Percentiles rank a stretch among this genome's conserved stretches.
These are phyloP conservation scores for Jacaranda copaia DNA, from an alignment of 257 asterid species.

Conservation along the genomic window DNA sequence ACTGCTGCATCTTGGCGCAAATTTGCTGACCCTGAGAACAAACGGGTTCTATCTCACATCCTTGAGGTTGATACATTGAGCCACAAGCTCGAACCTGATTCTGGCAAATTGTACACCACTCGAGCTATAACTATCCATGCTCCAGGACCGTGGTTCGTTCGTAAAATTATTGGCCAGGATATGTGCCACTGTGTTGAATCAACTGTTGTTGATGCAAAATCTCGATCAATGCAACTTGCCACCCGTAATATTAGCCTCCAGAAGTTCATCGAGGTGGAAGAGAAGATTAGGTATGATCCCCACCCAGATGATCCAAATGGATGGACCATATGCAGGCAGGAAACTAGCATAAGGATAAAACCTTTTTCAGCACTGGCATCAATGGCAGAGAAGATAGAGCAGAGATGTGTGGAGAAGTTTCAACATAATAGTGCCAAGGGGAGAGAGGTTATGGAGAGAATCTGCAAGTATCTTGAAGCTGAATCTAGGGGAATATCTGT, in stretches of 20 bases:
- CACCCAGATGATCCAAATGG: slow-evolving; percentile 82
- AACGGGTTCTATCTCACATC: slow-evolving; percentile 81
- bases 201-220: slow-evolving; percentile 76
- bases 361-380: slow-evolving; percentile 84
- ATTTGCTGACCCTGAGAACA: slow-evolving; percentile 91
- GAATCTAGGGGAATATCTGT: slow-evolving; percentile 79
- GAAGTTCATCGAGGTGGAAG: slow-evolving; percentile 91
- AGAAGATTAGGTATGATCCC: slow-evolving; percentile 93
- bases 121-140: slow-evolving; percentile 89
- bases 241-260: slow-evolving; percentile 88
- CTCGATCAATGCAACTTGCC: slow-evolving; percentile 84
- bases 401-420: slow-evolving; percentile 85
- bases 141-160: slow-evolving; percentile 98
- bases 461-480: slow-evolving; percentile 94
- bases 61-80: slow-evolving; percentile 88
- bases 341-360: slow-evolving; percentile 86
- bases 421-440: slow-evolving; percentile 93
- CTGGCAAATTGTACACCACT: slow-evolving; percentile 83
- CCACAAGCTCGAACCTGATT: slow-evolving; percentile 68
- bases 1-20: slow-evolving; percentile 98
- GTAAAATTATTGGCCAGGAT: slow-evolving; percentile 84
- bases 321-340: slow-evolving; percentile 92
- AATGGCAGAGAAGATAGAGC: slow-evolving; percentile 97
- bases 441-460: slow-evolving; percentile 98
- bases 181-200: slow-evolving; percentile 94